Evolutionary conservation across 2,329 filamentous ascomycete species (phyloP).

Genomic region (Pezizomycotina sp.): DNA sequence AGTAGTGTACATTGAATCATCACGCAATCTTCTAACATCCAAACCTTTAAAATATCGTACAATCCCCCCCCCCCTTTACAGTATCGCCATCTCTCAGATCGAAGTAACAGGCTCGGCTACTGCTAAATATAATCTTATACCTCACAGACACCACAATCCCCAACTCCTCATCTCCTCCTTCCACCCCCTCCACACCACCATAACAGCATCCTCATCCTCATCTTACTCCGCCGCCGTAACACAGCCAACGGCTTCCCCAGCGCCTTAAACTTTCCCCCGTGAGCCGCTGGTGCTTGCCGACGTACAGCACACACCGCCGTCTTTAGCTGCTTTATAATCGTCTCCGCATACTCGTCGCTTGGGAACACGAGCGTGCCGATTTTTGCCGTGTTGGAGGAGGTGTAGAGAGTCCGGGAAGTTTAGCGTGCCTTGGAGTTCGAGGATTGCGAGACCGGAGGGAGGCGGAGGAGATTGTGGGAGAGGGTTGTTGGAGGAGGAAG

Average conservation of each 20-base stretch:
- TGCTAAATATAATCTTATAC: constrained; percentile 81
- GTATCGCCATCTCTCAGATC: too few species aligned
- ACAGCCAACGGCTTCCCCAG: constrained; percentile 62
- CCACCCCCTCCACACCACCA: background rate
- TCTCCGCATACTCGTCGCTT: constrained; percentile 30
- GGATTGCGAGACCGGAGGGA: constrained; percentile 69
- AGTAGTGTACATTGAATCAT: too few species aligned
- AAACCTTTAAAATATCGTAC: too few species aligned
- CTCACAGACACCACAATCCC: constrained; percentile 78
- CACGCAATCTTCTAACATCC: too few species aligned
- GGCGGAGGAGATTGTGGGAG: constrained; percentile 75
- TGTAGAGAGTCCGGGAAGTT: constrained; percentile 45
- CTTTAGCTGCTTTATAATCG: constrained; percentile 46
- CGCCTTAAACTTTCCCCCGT: constrained; percentile 82
- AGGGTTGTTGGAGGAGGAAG: too few species aligned
- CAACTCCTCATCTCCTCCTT: constrained; percentile 34
- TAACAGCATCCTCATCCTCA: too few species aligned
- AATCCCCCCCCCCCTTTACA: too few species aligned
- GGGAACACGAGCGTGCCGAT: constrained; percentile 68
- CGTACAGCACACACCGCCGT: constrained; percentile 58
- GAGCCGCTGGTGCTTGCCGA: constrained; percentile 76
- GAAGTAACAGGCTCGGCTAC: too few species aligned
- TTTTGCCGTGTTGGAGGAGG: constrained; percentile 31
- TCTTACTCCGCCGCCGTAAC: constrained; percentile 40
- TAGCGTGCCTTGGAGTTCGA: constrained; percentile 85